phyloP scores from a whole-genome alignment of 768 basidiomycete species.

The Megacollybia marginata region DNA sequence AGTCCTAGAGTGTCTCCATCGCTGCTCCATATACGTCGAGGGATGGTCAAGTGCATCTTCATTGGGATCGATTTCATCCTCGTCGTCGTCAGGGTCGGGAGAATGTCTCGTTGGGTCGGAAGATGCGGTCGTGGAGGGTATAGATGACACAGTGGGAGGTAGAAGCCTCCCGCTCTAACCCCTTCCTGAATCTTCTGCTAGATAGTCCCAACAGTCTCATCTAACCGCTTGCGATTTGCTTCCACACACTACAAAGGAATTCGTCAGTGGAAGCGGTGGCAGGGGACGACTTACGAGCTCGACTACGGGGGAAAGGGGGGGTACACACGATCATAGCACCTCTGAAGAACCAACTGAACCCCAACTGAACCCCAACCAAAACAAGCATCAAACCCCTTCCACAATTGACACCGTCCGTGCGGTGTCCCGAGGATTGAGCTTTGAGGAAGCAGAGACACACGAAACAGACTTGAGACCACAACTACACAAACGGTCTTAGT shows the following conservation, averaged over 20 bases:
- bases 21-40: slow-evolving; percentile 33
- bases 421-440: slow-evolving; percentile 19
- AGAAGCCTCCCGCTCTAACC: neutral
- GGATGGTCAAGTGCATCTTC: slow-evolving; percentile 43
- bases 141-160: no score
- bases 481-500: slow-evolving; percentile 23
- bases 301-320: no score
- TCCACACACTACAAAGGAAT: slow-evolving; percentile 22
- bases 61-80: slow-evolving; percentile 22
- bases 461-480: slow-evolving; percentile 63
- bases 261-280: neutral
- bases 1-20: slow-evolving; percentile 37
- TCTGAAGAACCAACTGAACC: slow-evolving; percentile 29
- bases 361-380: slow-evolving; percentile 41
- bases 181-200: neutral
- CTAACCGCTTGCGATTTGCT: slow-evolving; percentile 14
- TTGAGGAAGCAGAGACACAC: slow-evolving; percentile 64
- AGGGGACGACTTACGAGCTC: slow-evolving; percentile 18
- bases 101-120: slow-evolving; percentile 17
- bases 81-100: slow-evolving; percentile 15
- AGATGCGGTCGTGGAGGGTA: slow-evolving; percentile 9
- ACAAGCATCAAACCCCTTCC: slow-evolving; percentile 53
- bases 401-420: slow-evolving; percentile 27
- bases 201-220: no score
- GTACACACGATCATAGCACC: slow-evolving; percentile 33